Evolutionary conservation across 306 rosid genomes (phyloP).

Genomic region (Phaseolus lunatus): DNA sequence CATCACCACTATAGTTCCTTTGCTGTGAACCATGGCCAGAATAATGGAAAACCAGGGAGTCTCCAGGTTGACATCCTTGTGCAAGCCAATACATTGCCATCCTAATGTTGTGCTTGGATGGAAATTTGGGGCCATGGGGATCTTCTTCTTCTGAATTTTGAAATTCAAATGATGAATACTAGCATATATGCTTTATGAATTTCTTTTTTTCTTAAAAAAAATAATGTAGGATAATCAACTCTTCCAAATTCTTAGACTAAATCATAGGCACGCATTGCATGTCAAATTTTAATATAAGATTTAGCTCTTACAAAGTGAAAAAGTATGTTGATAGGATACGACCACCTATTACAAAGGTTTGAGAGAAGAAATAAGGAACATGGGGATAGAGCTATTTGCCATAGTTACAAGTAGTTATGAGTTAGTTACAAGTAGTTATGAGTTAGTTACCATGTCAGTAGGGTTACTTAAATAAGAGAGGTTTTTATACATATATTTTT

Average conservation of each 20-base stretch:
- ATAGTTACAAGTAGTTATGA: too few species aligned
- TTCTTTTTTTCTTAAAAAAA: not conserved
- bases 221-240: not conserved
- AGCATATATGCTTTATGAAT: not conserved
- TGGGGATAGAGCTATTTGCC: too few species aligned
- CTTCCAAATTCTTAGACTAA: slow-evolving; percentile 5
- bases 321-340: not conserved
- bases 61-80: slow-evolving; percentile 96
- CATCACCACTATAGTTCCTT: slow-evolving; percentile 87
- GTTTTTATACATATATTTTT: too few species aligned
- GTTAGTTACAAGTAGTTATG: too few species aligned
- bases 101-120: slow-evolving; percentile 77
- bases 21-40: slow-evolving; percentile 99
- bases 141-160: slow-evolving; percentile 95
- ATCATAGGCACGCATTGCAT: slow-evolving; percentile 1
- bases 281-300: slow-evolving; percentile 1
- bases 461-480: too few species aligned
- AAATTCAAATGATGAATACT: slow-evolving; percentile 30
- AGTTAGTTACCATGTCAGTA: too few species aligned
- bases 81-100: slow-evolving; percentile 98
- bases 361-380: too few species aligned
- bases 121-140: slow-evolving; percentile 72
- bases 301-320: not conserved
- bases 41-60: slow-evolving; percentile 92
- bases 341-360: too few species aligned